phyloP scores from a whole-genome alignment of 768 basidiomycete genomes.

The Pleurotus pulmonarius region DNA sequence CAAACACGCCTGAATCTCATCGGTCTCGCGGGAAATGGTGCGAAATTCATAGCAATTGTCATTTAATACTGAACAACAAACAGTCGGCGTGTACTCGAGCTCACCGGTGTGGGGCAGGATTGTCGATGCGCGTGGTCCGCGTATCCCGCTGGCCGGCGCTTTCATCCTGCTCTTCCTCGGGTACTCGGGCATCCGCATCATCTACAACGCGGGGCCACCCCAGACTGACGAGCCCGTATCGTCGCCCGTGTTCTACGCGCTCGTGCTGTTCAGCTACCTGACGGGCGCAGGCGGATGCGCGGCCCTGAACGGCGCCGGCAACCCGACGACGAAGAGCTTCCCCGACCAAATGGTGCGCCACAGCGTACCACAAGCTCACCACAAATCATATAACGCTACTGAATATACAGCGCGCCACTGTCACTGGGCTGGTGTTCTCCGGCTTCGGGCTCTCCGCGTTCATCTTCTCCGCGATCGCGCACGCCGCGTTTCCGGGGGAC shows the following conservation, averaged over 20 bases:
- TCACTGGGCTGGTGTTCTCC: constrained; percentile 78
- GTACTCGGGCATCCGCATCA: constrained; percentile 68
- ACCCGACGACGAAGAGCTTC: constrained; percentile 82
- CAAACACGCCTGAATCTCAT: constrained; percentile 83
- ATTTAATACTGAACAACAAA: not conserved
- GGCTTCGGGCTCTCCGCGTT: constrained; percentile 95
- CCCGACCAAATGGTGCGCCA: constrained; percentile 53
- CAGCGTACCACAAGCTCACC: not conserved
- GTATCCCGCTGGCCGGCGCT: constrained; percentile 56
- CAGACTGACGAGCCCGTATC: constrained; percentile 31
- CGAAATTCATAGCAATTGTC: constrained; percentile 14
- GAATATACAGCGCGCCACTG: constrained; percentile 55
- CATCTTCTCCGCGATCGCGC: constrained; percentile 77
- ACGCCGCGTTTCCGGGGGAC: constrained; percentile 69
- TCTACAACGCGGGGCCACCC: constrained; percentile 56
- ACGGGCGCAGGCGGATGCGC: constrained; percentile 78
- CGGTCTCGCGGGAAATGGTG: constrained; percentile 76
- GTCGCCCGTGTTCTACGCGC: constrained; percentile 38
- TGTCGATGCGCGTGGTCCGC: constrained; percentile 71
- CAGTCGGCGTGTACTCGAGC: constrained; percentile 69
- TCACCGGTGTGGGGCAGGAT: constrained; percentile 83
- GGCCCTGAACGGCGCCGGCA: constrained; percentile 65
- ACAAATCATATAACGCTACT: not conserved
- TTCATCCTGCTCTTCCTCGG: constrained; percentile 65
- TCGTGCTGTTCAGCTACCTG: constrained; percentile 63